Evolutionary conservation across 371 early-diverging fungal genomes (phyloP).

Genomic region (Apophysomyces elegans): DNA sequence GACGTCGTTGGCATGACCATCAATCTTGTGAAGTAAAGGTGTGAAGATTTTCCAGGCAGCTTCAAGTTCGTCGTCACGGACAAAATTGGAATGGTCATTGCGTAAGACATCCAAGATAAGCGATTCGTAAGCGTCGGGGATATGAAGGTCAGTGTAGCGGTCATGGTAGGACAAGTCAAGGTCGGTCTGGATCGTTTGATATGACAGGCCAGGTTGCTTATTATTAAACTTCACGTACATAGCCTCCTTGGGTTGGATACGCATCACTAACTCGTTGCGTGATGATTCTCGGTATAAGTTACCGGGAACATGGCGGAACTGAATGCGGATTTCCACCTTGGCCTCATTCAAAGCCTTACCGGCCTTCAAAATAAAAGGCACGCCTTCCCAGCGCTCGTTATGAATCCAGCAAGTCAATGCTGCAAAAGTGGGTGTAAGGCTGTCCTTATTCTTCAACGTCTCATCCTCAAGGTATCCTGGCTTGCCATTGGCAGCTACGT

Average conservation of each 20-base stretch:
- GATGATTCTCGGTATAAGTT: slow-evolving; percentile 71
- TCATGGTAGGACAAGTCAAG: slow-evolving; percentile 88
- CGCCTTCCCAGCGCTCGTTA: slow-evolving; percentile 91
- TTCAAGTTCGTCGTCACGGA: slow-evolving; percentile 93
- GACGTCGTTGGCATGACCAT: slow-evolving; percentile 55
- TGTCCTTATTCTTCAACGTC: slow-evolving; percentile 65
- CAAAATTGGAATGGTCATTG: slow-evolving; percentile 96
- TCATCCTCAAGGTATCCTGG: slow-evolving; percentile 92
- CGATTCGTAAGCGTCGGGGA: slow-evolving; percentile 97
- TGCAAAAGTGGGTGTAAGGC: slow-evolving; percentile 87
- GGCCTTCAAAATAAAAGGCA: slow-evolving; percentile 90
- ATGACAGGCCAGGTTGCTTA: slow-evolving; percentile 85
- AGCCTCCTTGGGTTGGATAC: slow-evolving; percentile 93
- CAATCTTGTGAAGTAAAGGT: slow-evolving; percentile 89
- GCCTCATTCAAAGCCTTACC: slow-evolving; percentile 90
- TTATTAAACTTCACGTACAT: slow-evolving; percentile 95
- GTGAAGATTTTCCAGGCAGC: slow-evolving; percentile 97
- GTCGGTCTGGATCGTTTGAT: slow-evolving; percentile 81
- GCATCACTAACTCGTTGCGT: slow-evolving; percentile 94
- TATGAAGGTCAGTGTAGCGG: slow-evolving; percentile 80
- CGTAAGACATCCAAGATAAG: slow-evolving; percentile 88
- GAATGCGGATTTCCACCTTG: slow-evolving; percentile 89
- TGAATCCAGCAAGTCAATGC: slow-evolving; percentile 80
- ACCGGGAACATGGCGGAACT: slow-evolving; percentile 88
- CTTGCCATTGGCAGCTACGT: slow-evolving; percentile 75